Percentiles rank a stretch among this genome's conserved stretches.
These are phyloP conservation scores for Chrysanthemum makinoi DNA, from an alignment of 129 eudicot genomes.

Conservation along the genomic window DNA sequence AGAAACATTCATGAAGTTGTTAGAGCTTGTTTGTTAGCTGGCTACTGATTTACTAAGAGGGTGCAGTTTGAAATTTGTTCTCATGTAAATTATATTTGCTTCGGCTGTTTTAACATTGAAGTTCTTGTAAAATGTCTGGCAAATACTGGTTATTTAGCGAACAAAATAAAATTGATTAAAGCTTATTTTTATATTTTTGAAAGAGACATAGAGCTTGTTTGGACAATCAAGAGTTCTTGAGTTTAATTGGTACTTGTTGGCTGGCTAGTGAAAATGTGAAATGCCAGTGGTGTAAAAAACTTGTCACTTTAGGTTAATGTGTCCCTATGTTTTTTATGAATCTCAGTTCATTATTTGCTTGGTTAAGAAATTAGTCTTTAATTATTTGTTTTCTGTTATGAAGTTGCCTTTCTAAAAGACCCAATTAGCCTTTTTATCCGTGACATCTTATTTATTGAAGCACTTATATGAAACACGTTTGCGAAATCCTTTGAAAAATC, in stretches of 20 bases:
- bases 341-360: not conserved
- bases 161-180: too few relatives aligned
- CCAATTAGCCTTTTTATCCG: too few relatives aligned
- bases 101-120: too few relatives aligned
- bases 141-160: too few relatives aligned
- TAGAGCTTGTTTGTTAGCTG: too few relatives aligned
- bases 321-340: not conserved
- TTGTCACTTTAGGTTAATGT: not conserved
- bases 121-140: too few relatives aligned
- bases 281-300: not conserved
- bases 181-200: not conserved
- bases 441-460: not conserved
- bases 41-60: too few relatives aligned
- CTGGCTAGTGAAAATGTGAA: not conserved
- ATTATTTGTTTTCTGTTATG: not conserved
- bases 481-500: not conserved
- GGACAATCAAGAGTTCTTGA: not conserved
- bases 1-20: too few relatives aligned
- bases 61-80: too few relatives aligned
- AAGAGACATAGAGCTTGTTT: slow-evolving; percentile 5
- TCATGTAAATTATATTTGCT: too few relatives aligned
- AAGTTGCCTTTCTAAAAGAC: too few relatives aligned
- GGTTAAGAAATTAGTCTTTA: not conserved
- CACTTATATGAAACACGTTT: not conserved
- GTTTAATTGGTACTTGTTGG: not conserved